phyloP scores from a whole-genome alignment of 257 asterid genomes.

The Nicotiana obtusifolia region DNA sequence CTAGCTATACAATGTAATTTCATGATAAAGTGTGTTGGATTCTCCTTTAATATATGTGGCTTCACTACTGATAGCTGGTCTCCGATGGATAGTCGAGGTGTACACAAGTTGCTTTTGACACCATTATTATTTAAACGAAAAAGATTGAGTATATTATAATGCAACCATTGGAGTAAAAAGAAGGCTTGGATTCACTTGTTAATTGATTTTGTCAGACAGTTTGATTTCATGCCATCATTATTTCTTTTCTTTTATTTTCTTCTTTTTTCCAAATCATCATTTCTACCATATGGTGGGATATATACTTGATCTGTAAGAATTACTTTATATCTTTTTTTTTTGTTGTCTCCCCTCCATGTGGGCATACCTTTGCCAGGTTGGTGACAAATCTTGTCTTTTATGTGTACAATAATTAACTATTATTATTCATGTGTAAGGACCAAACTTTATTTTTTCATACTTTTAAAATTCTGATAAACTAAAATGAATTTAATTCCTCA shows the following conservation, averaged over 20 bases:
- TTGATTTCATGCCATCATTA: constrained; percentile 2
- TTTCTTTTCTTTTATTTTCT: not conserved
- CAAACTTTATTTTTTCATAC: not conserved
- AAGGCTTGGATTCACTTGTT: not conserved
- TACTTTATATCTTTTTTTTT: not conserved
- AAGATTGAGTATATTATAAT: not conserved
- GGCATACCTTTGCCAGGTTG: not conserved
- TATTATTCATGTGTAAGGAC: not conserved
- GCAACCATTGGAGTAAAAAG: not conserved
- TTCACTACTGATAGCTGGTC: too few species aligned
- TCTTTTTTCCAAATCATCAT: not conserved
- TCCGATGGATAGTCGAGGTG: not conserved
- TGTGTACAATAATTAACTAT: not conserved
- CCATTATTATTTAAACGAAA: not conserved
- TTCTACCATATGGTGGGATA: not conserved
- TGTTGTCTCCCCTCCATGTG: not conserved
- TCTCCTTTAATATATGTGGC: too few species aligned
- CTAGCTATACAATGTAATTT: too few species aligned
- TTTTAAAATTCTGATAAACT: not conserved
- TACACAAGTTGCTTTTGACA: not conserved
- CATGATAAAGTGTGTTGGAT: too few species aligned
- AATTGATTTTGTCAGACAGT: constrained; percentile 5
- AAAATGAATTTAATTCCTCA: not conserved
- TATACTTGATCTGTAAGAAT: not conserved
- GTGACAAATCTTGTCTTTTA: not conserved